Evolutionary conservation across 2,329 filamentous ascomycete genomes (phyloP).

Genomic region (Hypomyces rosellus): DNA sequence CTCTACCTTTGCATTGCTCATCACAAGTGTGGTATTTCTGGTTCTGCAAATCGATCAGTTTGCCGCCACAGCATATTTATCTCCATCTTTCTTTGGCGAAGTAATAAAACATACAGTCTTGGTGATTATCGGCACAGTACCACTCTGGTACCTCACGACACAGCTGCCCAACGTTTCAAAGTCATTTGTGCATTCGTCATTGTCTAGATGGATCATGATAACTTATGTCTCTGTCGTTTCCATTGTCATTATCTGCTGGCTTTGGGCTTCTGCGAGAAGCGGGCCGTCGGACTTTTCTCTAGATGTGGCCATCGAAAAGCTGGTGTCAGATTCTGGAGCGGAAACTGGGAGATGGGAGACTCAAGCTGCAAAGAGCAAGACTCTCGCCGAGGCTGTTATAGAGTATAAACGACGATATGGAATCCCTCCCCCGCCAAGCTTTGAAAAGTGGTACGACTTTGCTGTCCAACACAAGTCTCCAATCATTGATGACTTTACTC

Average conservation of each 20-base stretch:
- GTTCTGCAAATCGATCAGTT: conserved; percentile 1
- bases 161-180: not conserved
- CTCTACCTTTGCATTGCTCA: conserved; percentile 21
- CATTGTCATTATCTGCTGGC: conserved; percentile 2
- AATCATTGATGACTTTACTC: conserved; percentile 71
- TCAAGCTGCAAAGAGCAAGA: conserved; percentile 17
- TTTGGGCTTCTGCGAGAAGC: conserved; percentile 4
- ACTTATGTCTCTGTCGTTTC: conserved; percentile 9
- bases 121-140: not conserved
- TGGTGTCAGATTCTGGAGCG: conserved; percentile 10
- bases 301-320: conserved; percentile 12
- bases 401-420: conserved; percentile 43
- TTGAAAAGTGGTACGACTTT: conserved; percentile 75
- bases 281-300: not conserved
- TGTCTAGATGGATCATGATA: conserved; percentile 14
- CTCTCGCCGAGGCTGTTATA: conserved; percentile 26
- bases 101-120: not conserved
- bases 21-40: conserved; percentile 18
- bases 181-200: not conserved
- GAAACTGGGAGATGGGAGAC: conserved; percentile 13
- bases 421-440: conserved; percentile 66
- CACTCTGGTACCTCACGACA: conserved; percentile 8
- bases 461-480: conserved; percentile 54
- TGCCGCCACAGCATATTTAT: not conserved
- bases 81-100: not conserved